A percentile compares a stretch with the other conserved stretches of the same genome.
Conservation (phyloP, 331 rosid species). For the Phaseolus coccineus region DNA sequence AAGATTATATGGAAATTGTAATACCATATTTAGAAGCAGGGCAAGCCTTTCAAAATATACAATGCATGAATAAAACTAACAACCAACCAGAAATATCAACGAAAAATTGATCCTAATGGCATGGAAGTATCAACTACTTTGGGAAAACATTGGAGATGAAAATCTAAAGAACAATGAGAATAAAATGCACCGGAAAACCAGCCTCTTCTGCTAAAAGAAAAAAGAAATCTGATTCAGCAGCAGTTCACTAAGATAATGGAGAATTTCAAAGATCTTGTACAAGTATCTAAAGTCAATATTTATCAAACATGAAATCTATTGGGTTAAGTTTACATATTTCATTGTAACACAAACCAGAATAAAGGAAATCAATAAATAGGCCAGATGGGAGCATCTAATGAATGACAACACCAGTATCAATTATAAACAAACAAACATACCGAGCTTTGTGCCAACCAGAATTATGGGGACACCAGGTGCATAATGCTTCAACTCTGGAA, state of each 20-base stretch:
- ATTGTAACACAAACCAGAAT: neutral
- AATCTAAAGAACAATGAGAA: slow-evolving; percentile 8
- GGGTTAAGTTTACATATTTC: slow-evolving; percentile 16
- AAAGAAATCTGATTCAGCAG: neutral
- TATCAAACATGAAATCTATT: slow-evolving; percentile 24
- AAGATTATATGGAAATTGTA: slow-evolving; percentile 16
- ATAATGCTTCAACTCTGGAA: slow-evolving; percentile 99
- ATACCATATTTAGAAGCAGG: slow-evolving; percentile 24
- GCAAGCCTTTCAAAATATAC: slow-evolving; percentile 25
- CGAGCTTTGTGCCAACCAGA: slow-evolving; percentile 96
- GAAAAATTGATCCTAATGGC: slow-evolving; percentile 7
- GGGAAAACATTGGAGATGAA: slow-evolving; percentile 12
- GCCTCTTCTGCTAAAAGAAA: neutral
- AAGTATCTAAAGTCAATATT: slow-evolving; percentile 30
- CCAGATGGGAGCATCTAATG: slow-evolving; percentile 15
- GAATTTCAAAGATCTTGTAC: slow-evolving; percentile 6
- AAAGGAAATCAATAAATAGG: slow-evolving; percentile 1
- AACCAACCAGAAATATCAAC: slow-evolving; percentile 26
- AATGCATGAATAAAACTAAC: slow-evolving; percentile 33
- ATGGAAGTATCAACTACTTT: neutral
- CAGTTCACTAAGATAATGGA: slow-evolving; percentile 11
- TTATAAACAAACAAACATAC: slow-evolving; percentile 55
- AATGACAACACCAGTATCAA: slow-evolving; percentile 5
- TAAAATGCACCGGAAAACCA: slow-evolving; percentile 27
- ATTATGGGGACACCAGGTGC: slow-evolving; percentile 99